Percentiles rank a stretch among this genome's conserved stretches.
phyloP scores from a whole-genome alignment of 1,284 basidiomycete species.

The Cystobasidium sp. region DNA sequence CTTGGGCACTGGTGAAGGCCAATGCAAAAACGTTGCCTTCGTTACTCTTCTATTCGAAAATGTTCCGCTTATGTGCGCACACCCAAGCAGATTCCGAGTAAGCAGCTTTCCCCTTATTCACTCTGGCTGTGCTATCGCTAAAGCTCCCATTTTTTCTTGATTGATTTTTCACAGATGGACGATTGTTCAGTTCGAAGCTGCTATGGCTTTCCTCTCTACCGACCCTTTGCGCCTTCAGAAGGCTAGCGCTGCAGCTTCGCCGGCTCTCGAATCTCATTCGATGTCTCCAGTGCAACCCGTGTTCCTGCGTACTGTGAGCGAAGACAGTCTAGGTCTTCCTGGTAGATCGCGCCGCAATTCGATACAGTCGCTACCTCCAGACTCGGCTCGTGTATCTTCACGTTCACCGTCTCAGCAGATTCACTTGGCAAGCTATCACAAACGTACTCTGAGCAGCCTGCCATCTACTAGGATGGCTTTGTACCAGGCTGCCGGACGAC shows the following conservation, averaged over 20 bases:
- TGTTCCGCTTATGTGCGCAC: conserved; percentile 21
- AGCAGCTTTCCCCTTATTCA: background rate
- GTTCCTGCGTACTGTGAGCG: conserved; percentile 11
- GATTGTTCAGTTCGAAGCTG: conserved; percentile 44
- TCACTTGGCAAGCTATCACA: conserved; percentile 21
- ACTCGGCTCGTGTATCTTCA: background rate
- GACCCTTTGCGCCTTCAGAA: conserved; percentile 32
- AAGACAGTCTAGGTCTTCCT: conserved; percentile 8
- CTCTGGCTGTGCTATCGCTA: background rate
- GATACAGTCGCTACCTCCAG: conserved; percentile 33
- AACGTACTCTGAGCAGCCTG: conserved; percentile 35
- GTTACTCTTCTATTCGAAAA: conserved; percentile 37
- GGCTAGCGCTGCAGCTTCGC: background rate
- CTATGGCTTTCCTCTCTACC: conserved; percentile 39
- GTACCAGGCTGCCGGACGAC: conserved; percentile 26
- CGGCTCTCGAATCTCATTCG: background rate
- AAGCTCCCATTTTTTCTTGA: background rate
- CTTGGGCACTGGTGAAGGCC: conserved; percentile 40
- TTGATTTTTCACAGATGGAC: conserved; percentile 38
- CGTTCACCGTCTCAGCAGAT: conserved; percentile 17
- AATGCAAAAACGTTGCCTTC: conserved; percentile 30
- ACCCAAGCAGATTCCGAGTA: conserved; percentile 30
- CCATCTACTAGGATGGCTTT: conserved; percentile 22
- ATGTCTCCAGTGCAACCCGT: conserved; percentile 23
- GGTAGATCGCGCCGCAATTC: conserved; percentile 29